Evolutionary conservation across 305 asterid genomes (phyloP), one percentile per base, ranked within the genome.

Genomic region (Rubia tinctorum): DNA sequence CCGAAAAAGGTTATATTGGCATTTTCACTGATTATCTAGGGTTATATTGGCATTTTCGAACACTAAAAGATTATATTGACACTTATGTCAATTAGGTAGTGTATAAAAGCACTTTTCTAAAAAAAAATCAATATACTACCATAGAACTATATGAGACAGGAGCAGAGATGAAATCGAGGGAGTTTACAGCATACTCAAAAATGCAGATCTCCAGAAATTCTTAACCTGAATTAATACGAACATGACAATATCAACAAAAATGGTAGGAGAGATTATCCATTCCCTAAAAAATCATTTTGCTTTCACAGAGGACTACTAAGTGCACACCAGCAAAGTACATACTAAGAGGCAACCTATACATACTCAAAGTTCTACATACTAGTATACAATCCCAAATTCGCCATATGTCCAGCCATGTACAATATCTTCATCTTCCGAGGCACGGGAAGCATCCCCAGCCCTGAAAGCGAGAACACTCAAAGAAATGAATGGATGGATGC

Each of bases 401-500:
- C 47, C 22, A 30, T 49, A 5, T 49, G 43, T 62, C 25, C 69
- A 17, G 59, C 60, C 68, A 51, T 59, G 60, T 22, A 53, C 74
- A 27, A 43, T 12, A 1, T 18, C 59, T 79, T 86, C 78, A 88
- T 78, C 89, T 76, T 77, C 80, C 85, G 45, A 87, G 79, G 94
- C 96, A 90, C 5, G 93, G 86, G 37, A 90, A 87, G 90, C 95
- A 91, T 62, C 85, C 69, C 75, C 97, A 91, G 56, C 90, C 82
- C 97, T 91, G 76, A 5, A 71, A 71, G 63, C 11, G 79, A 81
- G 69, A 69, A 53, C 0, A 20, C 7, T 10, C 30, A 74, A 25
- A 67, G 1, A 30, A n/a, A 18, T 15, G 15, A 14, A 43, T 39
- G 47, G 0, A 60, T 20, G n/a, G 22, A 42, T 22, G 49, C 13